Percentiles rank a stretch among this genome's conserved stretches.
phyloP scores from a whole-genome alignment of 148 eudicot species.

The Camellia lanceoleosa region DNA sequence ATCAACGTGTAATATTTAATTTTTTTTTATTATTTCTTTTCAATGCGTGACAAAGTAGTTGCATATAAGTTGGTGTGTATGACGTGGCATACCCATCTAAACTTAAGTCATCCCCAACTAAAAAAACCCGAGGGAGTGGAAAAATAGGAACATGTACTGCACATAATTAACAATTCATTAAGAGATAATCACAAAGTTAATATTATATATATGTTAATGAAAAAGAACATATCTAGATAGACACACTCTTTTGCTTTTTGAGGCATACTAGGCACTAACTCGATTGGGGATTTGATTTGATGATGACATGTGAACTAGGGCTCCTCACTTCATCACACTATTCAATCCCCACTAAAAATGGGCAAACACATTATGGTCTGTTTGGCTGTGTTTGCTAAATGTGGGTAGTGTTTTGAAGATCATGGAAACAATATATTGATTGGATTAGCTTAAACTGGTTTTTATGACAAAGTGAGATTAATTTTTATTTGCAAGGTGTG shows the following conservation, averaged over 20 bases:
- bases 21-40: too few species aligned
- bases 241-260: slow-evolving; percentile 29
- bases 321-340: slow-evolving; percentile 9
- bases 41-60: neutral
- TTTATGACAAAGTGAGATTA: neutral
- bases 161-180: neutral
- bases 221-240: slow-evolving; percentile 29
- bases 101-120: slow-evolving; percentile 25
- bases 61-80: slow-evolving; percentile 1
- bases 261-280: slow-evolving; percentile 14
- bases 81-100: slow-evolving; percentile 36
- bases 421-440: neutral
- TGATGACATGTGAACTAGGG: slow-evolving; percentile 12
- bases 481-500: neutral
- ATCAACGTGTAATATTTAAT: neutral
- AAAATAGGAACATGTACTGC: slow-evolving; percentile 20
- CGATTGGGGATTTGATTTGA: neutral
- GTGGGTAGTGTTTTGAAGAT: neutral
- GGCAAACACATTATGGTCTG: neutral
- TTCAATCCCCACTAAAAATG: neutral
- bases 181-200: slow-evolving; percentile 12
- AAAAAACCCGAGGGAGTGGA: slow-evolving; percentile 18
- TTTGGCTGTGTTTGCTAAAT: neutral
- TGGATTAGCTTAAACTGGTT: neutral
- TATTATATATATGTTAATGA: slow-evolving; percentile 19